Percentiles rank a stretch among this genome's conserved stretches.
These are phyloP conservation scores for Phytophthora nicotianae DNA, from an alignment of 352 stramenopile species.

Conservation along the genomic window DNA sequence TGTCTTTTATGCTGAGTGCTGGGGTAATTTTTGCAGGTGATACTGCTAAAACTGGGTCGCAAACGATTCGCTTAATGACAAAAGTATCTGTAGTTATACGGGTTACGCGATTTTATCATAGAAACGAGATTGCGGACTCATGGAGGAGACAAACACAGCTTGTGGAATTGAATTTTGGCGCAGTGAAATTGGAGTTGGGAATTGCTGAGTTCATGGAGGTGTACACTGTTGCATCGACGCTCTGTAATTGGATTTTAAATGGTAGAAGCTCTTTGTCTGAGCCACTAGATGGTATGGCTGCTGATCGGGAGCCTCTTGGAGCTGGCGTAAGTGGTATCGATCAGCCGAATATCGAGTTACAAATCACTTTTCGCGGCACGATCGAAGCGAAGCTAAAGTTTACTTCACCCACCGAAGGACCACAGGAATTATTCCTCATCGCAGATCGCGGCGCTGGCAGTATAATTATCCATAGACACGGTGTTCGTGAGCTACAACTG, in stretches of 20 bases:
- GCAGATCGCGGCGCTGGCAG: slow-evolving; percentile 52
- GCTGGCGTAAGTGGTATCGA: background rate
- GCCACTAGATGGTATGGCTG: slow-evolving; percentile 26
- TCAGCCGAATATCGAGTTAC: slow-evolving; percentile 52
- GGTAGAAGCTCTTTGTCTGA: slow-evolving; percentile 15
- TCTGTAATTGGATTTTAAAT: slow-evolving; percentile 32
- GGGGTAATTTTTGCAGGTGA: slow-evolving; percentile 22
- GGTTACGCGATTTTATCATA: slow-evolving; percentile 62
- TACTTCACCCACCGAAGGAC: slow-evolving; percentile 40
- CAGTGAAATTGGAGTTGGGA: slow-evolving; percentile 50
- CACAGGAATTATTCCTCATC: slow-evolving; percentile 41
- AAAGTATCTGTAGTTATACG: slow-evolving; percentile 56
- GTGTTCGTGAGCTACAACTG: slow-evolving; percentile 50
- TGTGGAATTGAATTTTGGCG: slow-evolving; percentile 62
- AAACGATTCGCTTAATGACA: slow-evolving; percentile 34
- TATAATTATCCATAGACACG: slow-evolving; percentile 52
- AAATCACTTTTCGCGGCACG: slow-evolving; percentile 60
- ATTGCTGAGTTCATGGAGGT: slow-evolving; percentile 45
- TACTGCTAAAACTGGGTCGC: background rate
- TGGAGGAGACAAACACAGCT: slow-evolving; percentile 65
- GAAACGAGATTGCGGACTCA: slow-evolving; percentile 37
- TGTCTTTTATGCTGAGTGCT: slow-evolving; percentile 59
- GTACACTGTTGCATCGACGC: slow-evolving; percentile 23
- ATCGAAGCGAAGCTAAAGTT: slow-evolving; percentile 49
- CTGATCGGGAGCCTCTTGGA: slow-evolving; percentile 13